These are phyloP conservation scores for Euphrasia confusa DNA, from an alignment of 257 asterid genomes.

Conservation along the genomic window DNA sequence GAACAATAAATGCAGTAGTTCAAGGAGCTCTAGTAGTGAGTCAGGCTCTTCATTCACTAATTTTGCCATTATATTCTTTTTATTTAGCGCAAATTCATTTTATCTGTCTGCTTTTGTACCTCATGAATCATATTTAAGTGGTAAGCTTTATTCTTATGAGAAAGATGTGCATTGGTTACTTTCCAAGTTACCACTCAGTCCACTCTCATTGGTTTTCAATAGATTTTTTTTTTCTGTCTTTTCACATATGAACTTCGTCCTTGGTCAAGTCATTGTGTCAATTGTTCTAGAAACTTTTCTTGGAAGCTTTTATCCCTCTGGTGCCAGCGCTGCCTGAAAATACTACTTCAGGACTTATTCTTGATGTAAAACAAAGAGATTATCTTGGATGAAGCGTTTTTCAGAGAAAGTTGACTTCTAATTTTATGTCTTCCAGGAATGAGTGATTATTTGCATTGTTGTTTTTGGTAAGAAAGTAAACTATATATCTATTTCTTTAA, in stretches of 20 bases:
- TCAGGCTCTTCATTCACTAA: constrained; percentile 62
- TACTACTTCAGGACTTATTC: not conserved
- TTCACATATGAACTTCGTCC: not conserved
- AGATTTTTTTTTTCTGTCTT: not conserved
- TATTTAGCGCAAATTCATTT: not conserved
- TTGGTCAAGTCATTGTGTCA: not conserved
- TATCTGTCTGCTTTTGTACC: not conserved
- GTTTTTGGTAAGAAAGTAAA: constrained; percentile 1
- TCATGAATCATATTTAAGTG: not conserved
- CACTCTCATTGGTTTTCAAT: not conserved
- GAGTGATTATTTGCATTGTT: not conserved
- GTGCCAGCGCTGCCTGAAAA: not conserved
- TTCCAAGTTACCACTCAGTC: not conserved
- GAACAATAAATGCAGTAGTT: constrained; percentile 55
- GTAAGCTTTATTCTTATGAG: constrained; percentile 1
- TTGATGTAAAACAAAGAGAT: not conserved
- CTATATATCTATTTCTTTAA: no score
- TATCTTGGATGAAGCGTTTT: not conserved
- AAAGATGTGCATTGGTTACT: constrained; percentile 5
- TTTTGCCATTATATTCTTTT: not conserved
- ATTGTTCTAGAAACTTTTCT: not conserved
- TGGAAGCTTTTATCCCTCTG: not conserved
- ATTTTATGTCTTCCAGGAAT: not conserved
- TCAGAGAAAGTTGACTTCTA: constrained; percentile 6
- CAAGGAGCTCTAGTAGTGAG: constrained; percentile 68